phyloP scores from a whole-genome alignment of 2,329 filamentous ascomycete genomes.

The Mycosphaerella sp. region DNA sequence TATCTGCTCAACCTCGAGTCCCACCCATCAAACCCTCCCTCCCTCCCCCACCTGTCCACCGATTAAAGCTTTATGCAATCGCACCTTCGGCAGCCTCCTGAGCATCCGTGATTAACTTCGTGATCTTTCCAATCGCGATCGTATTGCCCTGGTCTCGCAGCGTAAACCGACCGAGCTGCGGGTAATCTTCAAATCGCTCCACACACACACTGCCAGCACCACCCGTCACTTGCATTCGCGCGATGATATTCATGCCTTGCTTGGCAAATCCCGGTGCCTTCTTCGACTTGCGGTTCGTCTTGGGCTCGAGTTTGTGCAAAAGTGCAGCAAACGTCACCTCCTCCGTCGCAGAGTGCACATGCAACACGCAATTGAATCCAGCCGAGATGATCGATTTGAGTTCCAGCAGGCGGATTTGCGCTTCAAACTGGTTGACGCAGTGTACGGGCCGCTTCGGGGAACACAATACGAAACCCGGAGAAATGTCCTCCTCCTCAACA shows the following conservation, averaged over 20 bases:
- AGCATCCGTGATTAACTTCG: constrained; percentile 63
- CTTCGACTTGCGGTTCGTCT: constrained; percentile 90
- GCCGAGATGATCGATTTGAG: constrained; percentile 89
- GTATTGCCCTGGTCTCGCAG: constrained; percentile 89
- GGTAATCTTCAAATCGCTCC: constrained; percentile 91
- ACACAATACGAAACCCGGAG: constrained; percentile 93
- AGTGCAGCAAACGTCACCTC: constrained; percentile 87
- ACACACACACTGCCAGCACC: constrained; percentile 83
- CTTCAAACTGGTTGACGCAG: constrained; percentile 83
- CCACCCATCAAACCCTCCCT: background rate
- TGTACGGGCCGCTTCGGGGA: constrained; percentile 90
- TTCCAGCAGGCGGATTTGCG: constrained; percentile 91
- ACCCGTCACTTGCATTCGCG: constrained; percentile 71
- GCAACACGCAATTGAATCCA: constrained; percentile 95
- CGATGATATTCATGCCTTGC: constrained; percentile 79
- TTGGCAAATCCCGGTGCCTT: constrained; percentile 84
- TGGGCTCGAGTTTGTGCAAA: constrained; percentile 91
- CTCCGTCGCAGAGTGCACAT: constrained; percentile 95
- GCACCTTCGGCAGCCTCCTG: constrained; percentile 19
- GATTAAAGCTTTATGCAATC: constrained; percentile 4
- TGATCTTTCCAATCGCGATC: constrained; percentile 99
- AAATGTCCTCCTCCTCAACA: constrained; percentile 93
- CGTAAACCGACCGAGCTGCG: constrained; percentile 87
- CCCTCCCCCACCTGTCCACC: too few relatives aligned
- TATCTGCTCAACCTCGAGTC: background rate